Conservation (phyloP, 257 asterid genomes). For the Coffea canephora region DNA sequence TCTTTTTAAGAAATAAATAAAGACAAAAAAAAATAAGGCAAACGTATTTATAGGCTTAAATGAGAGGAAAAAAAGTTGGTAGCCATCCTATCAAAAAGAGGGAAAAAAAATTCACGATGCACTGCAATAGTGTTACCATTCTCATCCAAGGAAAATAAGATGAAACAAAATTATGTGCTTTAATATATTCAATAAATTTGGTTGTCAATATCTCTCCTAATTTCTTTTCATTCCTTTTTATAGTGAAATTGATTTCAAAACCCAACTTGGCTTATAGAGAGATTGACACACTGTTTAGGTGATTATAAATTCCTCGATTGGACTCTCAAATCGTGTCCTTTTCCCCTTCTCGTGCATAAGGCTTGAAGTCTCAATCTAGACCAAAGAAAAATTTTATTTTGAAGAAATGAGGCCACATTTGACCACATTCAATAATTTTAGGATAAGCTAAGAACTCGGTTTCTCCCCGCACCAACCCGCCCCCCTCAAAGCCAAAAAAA, state of each 20-base stretch:
- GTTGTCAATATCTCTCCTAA: not conserved
- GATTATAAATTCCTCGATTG: too few species aligned
- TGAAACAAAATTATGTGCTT: not conserved
- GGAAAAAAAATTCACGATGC: not conserved
- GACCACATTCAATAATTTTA: slow-evolving; percentile 6
- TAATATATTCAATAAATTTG: too few species aligned
- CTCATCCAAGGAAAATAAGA: not conserved
- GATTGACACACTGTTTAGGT: too few species aligned
- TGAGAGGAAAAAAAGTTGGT: too few species aligned
- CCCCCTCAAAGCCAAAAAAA: too few species aligned
- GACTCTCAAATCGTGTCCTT: too few species aligned
- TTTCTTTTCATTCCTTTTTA: not conserved
- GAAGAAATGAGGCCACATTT: not conserved
- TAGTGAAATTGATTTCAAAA: not conserved
- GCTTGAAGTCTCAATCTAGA: too few species aligned
- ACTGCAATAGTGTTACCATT: not conserved
- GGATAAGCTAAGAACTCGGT: not conserved
- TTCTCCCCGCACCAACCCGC: not conserved
- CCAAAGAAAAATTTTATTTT: too few species aligned
- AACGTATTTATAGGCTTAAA: too few species aligned
- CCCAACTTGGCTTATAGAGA: too few species aligned
- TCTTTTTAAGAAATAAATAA: too few species aligned
- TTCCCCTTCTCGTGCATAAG: not conserved
- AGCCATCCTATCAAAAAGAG: not conserved
- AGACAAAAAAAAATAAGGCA: too few species aligned